Base-by-base conservation (phyloP, 768 basidiomycete genomes). In the Filobasidium floriforme region DNA sequence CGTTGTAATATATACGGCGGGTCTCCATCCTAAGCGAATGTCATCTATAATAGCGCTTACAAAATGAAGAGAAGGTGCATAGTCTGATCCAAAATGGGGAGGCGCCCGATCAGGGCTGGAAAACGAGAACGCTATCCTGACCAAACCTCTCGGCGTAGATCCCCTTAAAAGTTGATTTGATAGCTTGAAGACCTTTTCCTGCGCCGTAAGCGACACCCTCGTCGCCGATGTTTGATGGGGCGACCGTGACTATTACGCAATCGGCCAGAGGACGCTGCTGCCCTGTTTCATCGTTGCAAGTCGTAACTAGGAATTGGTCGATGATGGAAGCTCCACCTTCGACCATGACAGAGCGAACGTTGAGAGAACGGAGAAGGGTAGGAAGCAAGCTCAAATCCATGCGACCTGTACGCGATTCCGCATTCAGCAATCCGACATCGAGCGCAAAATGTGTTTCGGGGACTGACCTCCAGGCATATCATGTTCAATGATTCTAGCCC, bases 281-380 rank as follows among this genome's bases (percentile, higher is more conserved):
- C 12, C 44, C 63, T 10, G 24, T 28, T 7, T 14, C n/a, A 5
- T 51, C 14, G n/a, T 43, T 18, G 69, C 65, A 0, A 70, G 68
- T 28, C 75, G 69, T 46, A 55, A 71, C 57, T 1, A 92, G 79
- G 79, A 91, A 89, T 0, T 89, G 86, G 7, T 82, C 81, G 65
- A 99, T 91, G 69, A 99, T 82, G 10, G 80, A 79, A 10, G 90
- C 88, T 18, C 96, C 96, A 61, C 96, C 96, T 80, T 99, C 96
- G 7, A 97, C 89, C 94, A 99, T 99, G 63, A 97, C 80, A 12
- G 86, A 87, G 12, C 79, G 78, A 68, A 94, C 81, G 2, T 84
- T 85, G n/a, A 82, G 79, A 12, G 79, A 76, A n/a, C 78, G 79
- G 28, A 96, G 80, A 7, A 79, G 79, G 14, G 69, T 71, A 5